Percentiles rank a stretch among this genome's conserved stretches.
These are phyloP conservation scores for Cytospora schulzeri DNA, from an alignment of 2,329 filamentous ascomycete species.

Conservation along the genomic window DNA sequence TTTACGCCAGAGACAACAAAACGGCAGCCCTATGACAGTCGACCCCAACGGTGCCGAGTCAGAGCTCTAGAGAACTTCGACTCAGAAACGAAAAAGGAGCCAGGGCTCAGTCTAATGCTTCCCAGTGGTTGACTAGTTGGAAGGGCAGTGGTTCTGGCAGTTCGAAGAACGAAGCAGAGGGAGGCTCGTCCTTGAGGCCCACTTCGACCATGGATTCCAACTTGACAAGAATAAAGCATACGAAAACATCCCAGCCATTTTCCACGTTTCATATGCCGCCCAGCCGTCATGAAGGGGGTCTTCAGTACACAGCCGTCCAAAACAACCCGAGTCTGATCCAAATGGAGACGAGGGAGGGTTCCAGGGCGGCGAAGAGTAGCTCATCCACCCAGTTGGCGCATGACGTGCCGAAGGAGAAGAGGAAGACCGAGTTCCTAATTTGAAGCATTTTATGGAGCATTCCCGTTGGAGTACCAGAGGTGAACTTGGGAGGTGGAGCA, in stretches of 20 bases:
- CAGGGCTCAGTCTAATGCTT: not conserved
- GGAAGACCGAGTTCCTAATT: not conserved
- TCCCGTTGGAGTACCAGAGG: not conserved
- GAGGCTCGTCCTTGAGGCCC: not conserved
- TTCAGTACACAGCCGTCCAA: not conserved
- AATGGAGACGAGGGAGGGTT: not conserved
- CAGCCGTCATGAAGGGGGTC: not conserved
- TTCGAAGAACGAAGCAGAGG: not conserved
- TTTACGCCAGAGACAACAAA: slow-evolving; percentile 49
- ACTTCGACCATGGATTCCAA: not conserved
- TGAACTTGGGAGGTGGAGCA: not conserved
- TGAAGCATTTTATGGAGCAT: not conserved
- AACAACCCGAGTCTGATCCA: not conserved
- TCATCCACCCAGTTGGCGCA: not conserved
- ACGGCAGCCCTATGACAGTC: slow-evolving; percentile 59
- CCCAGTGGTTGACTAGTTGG: not conserved
- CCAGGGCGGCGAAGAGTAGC: not conserved
- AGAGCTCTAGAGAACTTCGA: slow-evolving; percentile 46
- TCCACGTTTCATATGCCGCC: not conserved
- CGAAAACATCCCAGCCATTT: not conserved
- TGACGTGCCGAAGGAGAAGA: not conserved
- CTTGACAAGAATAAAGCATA: not conserved
- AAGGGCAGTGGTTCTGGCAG: not conserved
- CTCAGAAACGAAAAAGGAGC: not conserved
- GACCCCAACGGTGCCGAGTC: slow-evolving; percentile 61